Base-by-base conservation (phyloP, 305 asterid genomes). In the Fraxinus paxiana region DNA sequence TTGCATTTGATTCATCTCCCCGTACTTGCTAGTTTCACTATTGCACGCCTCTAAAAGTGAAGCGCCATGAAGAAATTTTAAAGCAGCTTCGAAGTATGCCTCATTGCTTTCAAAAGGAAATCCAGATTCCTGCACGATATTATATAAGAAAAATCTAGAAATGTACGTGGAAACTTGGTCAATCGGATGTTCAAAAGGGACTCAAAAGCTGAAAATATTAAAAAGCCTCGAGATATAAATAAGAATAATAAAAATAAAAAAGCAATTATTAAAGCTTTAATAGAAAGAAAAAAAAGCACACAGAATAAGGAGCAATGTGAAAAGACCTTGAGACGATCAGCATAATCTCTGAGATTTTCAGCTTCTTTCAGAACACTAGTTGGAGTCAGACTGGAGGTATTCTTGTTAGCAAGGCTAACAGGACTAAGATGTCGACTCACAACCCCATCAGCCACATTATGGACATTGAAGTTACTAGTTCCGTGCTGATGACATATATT, bases 51-150 rank as follows among this genome's bases (percentile, higher is more conserved):
- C 99, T 70, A 90, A 83, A 86, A 92, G 97, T 61, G 93, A 88
- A 85, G 98, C 99, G 1, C 95, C 97, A 3, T 88, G 92, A 83
- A 96, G 97, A 88, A 88, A 94, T 90, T 91, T 88, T 33, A 96
- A 79, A 61, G 96, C 97, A 46, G 98, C 97, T 89, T 91, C 88
- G 81, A 96, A 94, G 89, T 86, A 88, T 81, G 87, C 90, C 80
- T 88, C 90, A 76, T 91, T 92, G 85, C 97, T 89, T 87, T 96
- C 97, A 51, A 88, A 88, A 61, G 82, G 84, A 82, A 94, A 92
- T 82, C 97, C 97, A 80, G 97, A 87, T 80, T 76, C 86, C 99
- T 96, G 93, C 88, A 86, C 76, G 65, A 80, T 34, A 77, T 79
- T 33, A 81, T 75, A 72, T 10, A 73, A 63, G 81, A 26, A 26